phyloP scores from a whole-genome alignment of 140 eudicot genomes.

The Senecio squalidus region DNA sequence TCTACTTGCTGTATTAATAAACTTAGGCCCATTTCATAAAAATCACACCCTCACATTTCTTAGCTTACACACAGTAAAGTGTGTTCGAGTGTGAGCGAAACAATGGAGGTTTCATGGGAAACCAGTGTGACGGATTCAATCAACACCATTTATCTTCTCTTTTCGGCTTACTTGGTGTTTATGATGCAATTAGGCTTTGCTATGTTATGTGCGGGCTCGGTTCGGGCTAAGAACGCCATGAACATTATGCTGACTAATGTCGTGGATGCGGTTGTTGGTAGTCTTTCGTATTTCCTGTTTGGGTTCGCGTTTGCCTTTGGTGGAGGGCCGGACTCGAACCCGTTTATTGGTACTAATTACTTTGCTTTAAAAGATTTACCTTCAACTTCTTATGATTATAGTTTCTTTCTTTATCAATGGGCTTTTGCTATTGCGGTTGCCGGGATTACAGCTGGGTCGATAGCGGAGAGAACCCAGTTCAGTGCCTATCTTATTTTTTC shows the following conservation, averaged over 20 bases:
- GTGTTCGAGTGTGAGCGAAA: slow-evolving; percentile 9
- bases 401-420: slow-evolving; percentile 37
- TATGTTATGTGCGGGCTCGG: slow-evolving; percentile 81
- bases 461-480: slow-evolving; percentile 74
- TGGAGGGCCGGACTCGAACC: slow-evolving; percentile 40
- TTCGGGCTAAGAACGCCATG: slow-evolving; percentile 72
- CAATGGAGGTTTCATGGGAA: slow-evolving; percentile 66
- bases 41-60: slow-evolving; percentile 27
- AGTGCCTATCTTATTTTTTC: slow-evolving; percentile 61
- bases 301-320: slow-evolving; percentile 84
- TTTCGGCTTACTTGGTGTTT: slow-evolving; percentile 69
- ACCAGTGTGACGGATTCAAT: slow-evolving; percentile 61
- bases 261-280: slow-evolving; percentile 72
- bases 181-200: slow-evolving; percentile 81
- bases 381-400: slow-evolving; percentile 41
- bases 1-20: slow-evolving; percentile 9
- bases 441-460: slow-evolving; percentile 71
- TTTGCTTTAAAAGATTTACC: slow-evolving; percentile 59
- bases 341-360: slow-evolving; percentile 52
- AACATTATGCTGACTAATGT: slow-evolving; percentile 80
- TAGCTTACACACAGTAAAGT: slow-evolving; percentile 20
- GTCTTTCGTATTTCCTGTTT: slow-evolving; percentile 62
- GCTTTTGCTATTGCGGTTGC: slow-evolving; percentile 85
- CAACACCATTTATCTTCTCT: slow-evolving; percentile 58
- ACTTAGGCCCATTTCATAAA: slow-evolving; percentile 7